Evolutionary conservation across 2,329 filamentous ascomycete species (phyloP), one percentile per base, ranked within the genome.

Genomic region (Aspergillus carbonarius): DNA sequence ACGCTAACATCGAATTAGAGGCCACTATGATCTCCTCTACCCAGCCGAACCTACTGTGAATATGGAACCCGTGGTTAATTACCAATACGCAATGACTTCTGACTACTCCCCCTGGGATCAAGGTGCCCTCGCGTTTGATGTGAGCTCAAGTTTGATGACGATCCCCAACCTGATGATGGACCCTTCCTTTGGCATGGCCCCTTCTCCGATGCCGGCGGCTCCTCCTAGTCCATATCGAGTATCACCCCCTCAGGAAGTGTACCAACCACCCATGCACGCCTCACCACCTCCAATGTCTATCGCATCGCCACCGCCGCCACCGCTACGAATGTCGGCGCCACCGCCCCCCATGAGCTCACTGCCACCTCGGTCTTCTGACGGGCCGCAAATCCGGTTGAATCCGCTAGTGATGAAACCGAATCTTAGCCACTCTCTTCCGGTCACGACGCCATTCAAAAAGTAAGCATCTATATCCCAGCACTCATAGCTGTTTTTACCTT

Each of bases 21-120:
- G 91, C 60, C 95, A 98, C 76, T 99, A 98, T 75, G 95, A 98
- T 74, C 88, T 99, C 61, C 83, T 98, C 34, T 99, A 99, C 80
- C 88, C 86, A 71, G 79, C 82, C 27, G 83, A 84, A 63, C 67
- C 68, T 34, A 65, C 66, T 58, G 63, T 77, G 51, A 71, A 74
- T 58, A 72, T 76, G 69, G 63, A 70, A 44, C 74, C 74, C 30
- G 64, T 76, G 48, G 75, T 78, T 55, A 77, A 77, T 60, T 72
- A 70, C 58, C 76, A 78, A 61, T 76, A 76, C 60, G 72, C 67
- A 55, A 72, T 77, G 69, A 72, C 74, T 44, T 72, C 74, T 58
- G 71, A 73, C 60, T 76, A 72, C 61, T 55, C 66, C 25, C 65
- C 71, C 20, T 78, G 74, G 75, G 73, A 73, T 55, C 66, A 73